Base-by-base conservation (phyloP, 1,139 yeast species). In the Yamadazyma spencermartinsiae region DNA sequence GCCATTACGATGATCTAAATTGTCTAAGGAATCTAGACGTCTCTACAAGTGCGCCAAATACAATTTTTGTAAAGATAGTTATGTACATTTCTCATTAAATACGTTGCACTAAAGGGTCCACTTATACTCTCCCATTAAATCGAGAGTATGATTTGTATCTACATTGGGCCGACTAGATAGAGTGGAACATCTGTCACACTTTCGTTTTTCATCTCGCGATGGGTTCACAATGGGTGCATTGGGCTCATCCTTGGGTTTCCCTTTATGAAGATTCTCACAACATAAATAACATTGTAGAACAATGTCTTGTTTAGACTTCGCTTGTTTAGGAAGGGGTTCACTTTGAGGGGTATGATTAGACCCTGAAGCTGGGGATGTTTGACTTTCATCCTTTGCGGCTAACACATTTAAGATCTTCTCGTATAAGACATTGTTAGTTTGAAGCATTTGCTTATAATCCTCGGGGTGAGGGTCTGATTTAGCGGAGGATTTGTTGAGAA, bases 91-190 rank as follows among this genome's bases (percentile, higher is more conserved):
- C n/a, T n/a, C n/a, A n/a, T n/a, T n/a, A n/a, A n/a, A n/a, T n/a
- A n/a, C n/a, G n/a, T n/a, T n/a, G n/a, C n/a, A n/a, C 36, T 52
- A 60, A 24, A 58, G 44, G 13, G 50, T 49, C 68, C 68, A 63
- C 44, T 60, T 56, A 43, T 61, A 61, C 39, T 61, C 66, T 3
- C 68, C 68, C 63, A 62, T 60, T 33, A 62, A 50, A 37, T 57
- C 57, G 11, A 61, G 41, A 8, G 63, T 60, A 34, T 57, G 56
- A 35, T 47, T 44, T 8, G 33, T 36, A 16, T 42, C 31, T 10
- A 9, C 39, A 4, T 25, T 13, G 18, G 35, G 12, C 15, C 34
- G 39, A 17, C 44, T 36, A 7, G 42, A 40, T 28, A 34, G 42
- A 14, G 36, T 46, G 4, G 44, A 43, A 33, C 58, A 53, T 28